Conservation (phyloP, 2,329 filamentous ascomycete genomes). For the Aspergillus uvarum region DNA sequence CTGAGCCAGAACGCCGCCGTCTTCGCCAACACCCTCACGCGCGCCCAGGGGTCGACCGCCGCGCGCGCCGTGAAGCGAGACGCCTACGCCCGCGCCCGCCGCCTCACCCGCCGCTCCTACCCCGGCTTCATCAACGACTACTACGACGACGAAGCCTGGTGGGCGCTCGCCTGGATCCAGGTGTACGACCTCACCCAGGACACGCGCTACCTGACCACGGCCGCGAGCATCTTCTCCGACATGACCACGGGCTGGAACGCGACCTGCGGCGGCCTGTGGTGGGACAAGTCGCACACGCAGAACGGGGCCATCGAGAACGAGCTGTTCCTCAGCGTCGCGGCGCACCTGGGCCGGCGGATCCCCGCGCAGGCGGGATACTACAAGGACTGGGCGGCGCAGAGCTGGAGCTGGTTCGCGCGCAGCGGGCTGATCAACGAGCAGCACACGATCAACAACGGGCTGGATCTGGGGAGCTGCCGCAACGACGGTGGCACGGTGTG, state of each 20-base stretch:
- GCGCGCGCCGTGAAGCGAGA: not conserved
- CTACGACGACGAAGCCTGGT: slow-evolving; percentile 7
- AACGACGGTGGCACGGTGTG: slow-evolving; percentile 3
- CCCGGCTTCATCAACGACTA: not conserved
- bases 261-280: not conserved
- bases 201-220: not conserved
- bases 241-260: not conserved
- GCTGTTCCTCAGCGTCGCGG: slow-evolving; percentile 2
- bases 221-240: not conserved
- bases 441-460: slow-evolving; percentile 1
- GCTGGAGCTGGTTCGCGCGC: not conserved
- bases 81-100: not conserved
- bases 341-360: not conserved
- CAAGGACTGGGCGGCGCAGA: not conserved
- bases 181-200: slow-evolving; percentile 2
- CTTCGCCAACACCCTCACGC: not conserved
- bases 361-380: not conserved
- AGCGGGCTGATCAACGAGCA: not conserved
- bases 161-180: slow-evolving; percentile 4
- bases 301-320: slow-evolving; percentile 5
- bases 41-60: not conserved
- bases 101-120: not conserved
- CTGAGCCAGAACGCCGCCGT: not conserved
- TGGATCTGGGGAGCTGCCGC: not conserved
- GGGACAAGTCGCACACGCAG: not conserved